Conservation (phyloP, 257 asterid genomes). For the Cordia subcordata region DNA sequence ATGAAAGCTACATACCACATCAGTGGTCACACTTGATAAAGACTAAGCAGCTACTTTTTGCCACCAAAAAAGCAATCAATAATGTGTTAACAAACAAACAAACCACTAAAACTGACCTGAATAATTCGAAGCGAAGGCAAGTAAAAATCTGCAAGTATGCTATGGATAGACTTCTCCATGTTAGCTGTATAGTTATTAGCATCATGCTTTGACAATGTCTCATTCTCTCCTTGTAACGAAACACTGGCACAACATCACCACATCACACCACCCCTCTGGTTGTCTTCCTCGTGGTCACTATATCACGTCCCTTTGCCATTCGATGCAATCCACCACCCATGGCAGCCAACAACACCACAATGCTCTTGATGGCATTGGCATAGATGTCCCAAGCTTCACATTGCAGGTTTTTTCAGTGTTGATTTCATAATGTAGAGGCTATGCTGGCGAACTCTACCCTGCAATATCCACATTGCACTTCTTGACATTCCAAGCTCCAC, state of each 20-base stretch:
- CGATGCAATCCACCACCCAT: slow-evolving; percentile 80
- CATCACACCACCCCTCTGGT: slow-evolving; percentile 40
- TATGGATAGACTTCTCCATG: slow-evolving; percentile 47
- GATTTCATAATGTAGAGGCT: too few relatives aligned
- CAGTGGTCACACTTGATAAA: too few relatives aligned
- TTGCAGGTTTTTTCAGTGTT: slow-evolving; percentile 72
- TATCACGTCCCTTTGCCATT: slow-evolving; percentile 70
- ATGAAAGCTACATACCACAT: too few relatives aligned
- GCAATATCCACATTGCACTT: too few relatives aligned
- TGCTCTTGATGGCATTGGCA: slow-evolving; percentile 59
- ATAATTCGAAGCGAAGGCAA: slow-evolving; percentile 57
- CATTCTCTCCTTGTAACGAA: slow-evolving; percentile 98
- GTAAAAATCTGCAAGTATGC: slow-evolving; percentile 53
- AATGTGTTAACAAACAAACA: too few relatives aligned
- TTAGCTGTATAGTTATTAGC: slow-evolving; percentile 51
- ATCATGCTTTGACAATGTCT: slow-evolving; percentile 46
- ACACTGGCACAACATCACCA: slow-evolving; percentile 54
- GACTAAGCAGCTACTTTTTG: too few relatives aligned
- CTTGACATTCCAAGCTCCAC: too few relatives aligned
- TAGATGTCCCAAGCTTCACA: slow-evolving; percentile 87
- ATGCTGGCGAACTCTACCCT: slow-evolving; percentile 27
- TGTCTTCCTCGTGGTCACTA: slow-evolving; percentile 59
- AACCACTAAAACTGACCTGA: slow-evolving; percentile 41
- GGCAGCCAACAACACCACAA: slow-evolving; percentile 56
- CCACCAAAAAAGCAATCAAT: too few relatives aligned